Percentiles rank a stretch among this genome's conserved stretches.
These are phyloP conservation scores for Chrysoporthe deuterocubensis DNA, from an alignment of 2,329 filamentous ascomycete species.

Conservation along the genomic window DNA sequence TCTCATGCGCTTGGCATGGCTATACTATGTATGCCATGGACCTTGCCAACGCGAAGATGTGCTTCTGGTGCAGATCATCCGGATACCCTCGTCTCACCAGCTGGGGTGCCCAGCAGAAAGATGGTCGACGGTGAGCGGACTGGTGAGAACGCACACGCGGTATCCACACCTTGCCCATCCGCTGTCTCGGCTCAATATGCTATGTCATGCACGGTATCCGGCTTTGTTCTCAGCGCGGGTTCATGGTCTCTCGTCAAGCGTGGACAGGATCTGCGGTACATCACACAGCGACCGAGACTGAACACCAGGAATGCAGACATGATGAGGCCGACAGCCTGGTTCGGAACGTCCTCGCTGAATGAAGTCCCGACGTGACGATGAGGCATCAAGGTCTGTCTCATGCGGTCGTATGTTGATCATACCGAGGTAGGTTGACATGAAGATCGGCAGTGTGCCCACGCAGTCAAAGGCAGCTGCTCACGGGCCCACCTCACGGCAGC, in stretches of 20 bases:
- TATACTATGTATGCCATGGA: too few species aligned
- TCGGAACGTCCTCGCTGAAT: not conserved
- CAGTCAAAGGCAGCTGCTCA: not conserved
- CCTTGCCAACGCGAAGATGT: not conserved
- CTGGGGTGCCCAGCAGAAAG: not conserved
- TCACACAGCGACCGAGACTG: conserved; percentile 25
- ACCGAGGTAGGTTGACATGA: not conserved
- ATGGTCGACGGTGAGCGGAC: not conserved
- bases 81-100: not conserved
- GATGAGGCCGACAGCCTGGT: not conserved
- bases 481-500: too few species aligned
- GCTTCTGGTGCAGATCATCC: not conserved
- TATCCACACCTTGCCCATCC: not conserved
- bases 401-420: not conserved
- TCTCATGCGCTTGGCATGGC: too few species aligned
- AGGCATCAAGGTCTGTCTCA: not conserved
- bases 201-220: not conserved
- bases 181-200: not conserved
- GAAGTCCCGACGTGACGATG: not conserved
- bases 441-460: not conserved
- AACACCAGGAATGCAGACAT: not conserved
- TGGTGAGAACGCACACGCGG: not conserved
- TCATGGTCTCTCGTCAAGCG: conserved; percentile 18
- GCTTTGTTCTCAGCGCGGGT: conserved; percentile 11
- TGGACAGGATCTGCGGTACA: conserved; percentile 30